Conservation (phyloP, 2,329 filamentous ascomycete genomes). For the Trichoderma endophyticum region DNA sequence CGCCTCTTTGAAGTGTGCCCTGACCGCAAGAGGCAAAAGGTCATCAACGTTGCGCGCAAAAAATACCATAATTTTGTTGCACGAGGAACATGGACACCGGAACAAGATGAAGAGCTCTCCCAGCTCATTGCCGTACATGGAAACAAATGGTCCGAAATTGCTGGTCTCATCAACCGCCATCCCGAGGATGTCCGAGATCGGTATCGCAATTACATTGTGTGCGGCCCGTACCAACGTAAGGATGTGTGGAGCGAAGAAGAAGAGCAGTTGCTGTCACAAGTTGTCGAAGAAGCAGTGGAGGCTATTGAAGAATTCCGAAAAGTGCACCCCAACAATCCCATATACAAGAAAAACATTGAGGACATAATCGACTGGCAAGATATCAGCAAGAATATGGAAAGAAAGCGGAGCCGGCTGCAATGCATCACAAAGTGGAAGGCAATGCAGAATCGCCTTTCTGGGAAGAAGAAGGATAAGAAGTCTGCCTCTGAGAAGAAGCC, state of each 20-base stretch:
- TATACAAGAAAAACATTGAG: slow-evolving; percentile 44
- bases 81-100: slow-evolving; percentile 43
- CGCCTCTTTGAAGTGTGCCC: slow-evolving; percentile 47
- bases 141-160: slow-evolving; percentile 61
- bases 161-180: slow-evolving; percentile 59
- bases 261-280: slow-evolving; percentile 49
- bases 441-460: slow-evolving; percentile 36
- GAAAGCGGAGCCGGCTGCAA: slow-evolving; percentile 62
- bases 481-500: neutral
- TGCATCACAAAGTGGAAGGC: slow-evolving; percentile 66
- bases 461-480: slow-evolving; percentile 31
- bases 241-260: slow-evolving; percentile 61
- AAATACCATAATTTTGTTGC: slow-evolving; percentile 64
- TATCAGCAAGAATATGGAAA: slow-evolving; percentile 60
- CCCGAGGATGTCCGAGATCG: slow-evolving; percentile 66
- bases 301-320: slow-evolving; percentile 42
- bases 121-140: slow-evolving; percentile 36
- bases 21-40: slow-evolving; percentile 49
- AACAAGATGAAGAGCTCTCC: slow-evolving; percentile 37
- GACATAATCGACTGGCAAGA: slow-evolving; percentile 62
- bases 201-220: slow-evolving; percentile 65
- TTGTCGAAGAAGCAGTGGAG: slow-evolving; percentile 52
- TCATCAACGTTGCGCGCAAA: slow-evolving; percentile 57
- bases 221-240: slow-evolving; percentile 49
- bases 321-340: slow-evolving; percentile 31